Evolutionary conservation across 805 yeast species (phyloP), one percentile per base, ranked within the genome.

Genomic region (Lipomyces mesembrius): DNA sequence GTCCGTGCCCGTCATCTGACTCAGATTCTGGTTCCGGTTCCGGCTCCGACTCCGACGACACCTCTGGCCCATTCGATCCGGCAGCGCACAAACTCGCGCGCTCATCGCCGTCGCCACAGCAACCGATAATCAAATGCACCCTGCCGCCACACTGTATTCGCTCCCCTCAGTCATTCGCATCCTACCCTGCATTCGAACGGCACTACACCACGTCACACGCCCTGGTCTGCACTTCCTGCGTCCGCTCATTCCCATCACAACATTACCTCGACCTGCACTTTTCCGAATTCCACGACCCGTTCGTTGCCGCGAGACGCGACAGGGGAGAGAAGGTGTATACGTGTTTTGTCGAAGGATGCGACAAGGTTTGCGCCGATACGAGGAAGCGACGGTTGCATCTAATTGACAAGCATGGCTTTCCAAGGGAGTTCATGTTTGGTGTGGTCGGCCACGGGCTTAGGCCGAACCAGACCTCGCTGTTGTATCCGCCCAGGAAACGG

Each of bases 241-340:
- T 56, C 29, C 59, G 60, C 25, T 34, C 60, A 17, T 83, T 85
- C 64, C 87, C 87, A 0, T 77, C 79, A n/a, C 77, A 79, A 11
- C 72, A 66, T 52, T 69, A 82, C 7, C 75, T 86, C 25, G 79
- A 80, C 3, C 70, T 86, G 17, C 90, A 86, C 69, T 79, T 85
- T 1, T 78, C 79, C 32, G 89, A 86, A 69, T 76, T 77, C 64
- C 89, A 87, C 71, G 83, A 84, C 72, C 85, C 88, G 2, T 81
- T 85, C 56, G 71, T 76, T 3, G 68, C 69, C 25, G 77, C 81
- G 2, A 72, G 75, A 57, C 73, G 75, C 58, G 82, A 80, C 34
- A 70, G 75, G 11, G 86, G 85, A 0, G 81, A 77, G 14, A 77
- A 79, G 62, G 74, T 79, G 12, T 83, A 76, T 64, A 75, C 73